Evolutionary conservation across 306 rosid genomes (phyloP).

Genomic region (Datisca glomerata): DNA sequence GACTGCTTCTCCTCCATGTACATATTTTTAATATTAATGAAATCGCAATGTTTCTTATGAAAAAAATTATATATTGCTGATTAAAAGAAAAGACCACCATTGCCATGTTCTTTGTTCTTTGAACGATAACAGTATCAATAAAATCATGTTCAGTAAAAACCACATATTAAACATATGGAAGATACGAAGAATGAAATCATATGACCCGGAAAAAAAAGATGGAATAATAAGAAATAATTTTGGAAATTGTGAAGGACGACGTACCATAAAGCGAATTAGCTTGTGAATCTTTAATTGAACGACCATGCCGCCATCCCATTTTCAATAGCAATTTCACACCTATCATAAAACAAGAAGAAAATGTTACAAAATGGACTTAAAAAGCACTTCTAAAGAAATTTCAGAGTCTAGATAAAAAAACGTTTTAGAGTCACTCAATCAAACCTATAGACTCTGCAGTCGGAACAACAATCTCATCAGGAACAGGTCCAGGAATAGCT

Average conservation of each 20-base stretch:
- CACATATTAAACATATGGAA: too few relatives aligned
- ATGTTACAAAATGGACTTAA: conserved; percentile 1
- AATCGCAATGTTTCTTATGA: too few relatives aligned
- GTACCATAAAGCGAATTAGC: conserved; percentile 56
- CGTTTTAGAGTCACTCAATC: conserved; percentile 16
- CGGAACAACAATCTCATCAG: conserved; percentile 83
- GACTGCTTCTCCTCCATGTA: too few relatives aligned
- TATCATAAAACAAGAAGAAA: conserved; percentile 20
- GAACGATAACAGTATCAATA: too few relatives aligned
- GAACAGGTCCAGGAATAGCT: conserved; percentile 90
- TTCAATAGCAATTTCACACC: conserved; percentile 80
- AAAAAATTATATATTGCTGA: too few relatives aligned
- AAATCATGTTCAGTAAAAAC: too few relatives aligned
- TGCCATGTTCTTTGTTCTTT: too few relatives aligned
- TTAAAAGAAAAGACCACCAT: too few relatives aligned
- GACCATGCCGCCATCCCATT: conserved; percentile 99
- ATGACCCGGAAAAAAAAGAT: not conserved
- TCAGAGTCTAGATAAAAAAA: conserved; percentile 2
- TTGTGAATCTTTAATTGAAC: conserved; percentile 79
- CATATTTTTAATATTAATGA: too few relatives aligned
- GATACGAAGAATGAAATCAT: too few relatives aligned
- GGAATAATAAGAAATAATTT: not conserved
- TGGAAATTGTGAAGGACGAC: conserved; percentile 1
- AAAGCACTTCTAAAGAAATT: conserved; percentile 1
- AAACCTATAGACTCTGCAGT: conserved; percentile 84